Evolutionary conservation across 2,329 filamentous ascomycete genomes (phyloP).

Genomic region (Nannizziopsis arthrosporioides): DNA sequence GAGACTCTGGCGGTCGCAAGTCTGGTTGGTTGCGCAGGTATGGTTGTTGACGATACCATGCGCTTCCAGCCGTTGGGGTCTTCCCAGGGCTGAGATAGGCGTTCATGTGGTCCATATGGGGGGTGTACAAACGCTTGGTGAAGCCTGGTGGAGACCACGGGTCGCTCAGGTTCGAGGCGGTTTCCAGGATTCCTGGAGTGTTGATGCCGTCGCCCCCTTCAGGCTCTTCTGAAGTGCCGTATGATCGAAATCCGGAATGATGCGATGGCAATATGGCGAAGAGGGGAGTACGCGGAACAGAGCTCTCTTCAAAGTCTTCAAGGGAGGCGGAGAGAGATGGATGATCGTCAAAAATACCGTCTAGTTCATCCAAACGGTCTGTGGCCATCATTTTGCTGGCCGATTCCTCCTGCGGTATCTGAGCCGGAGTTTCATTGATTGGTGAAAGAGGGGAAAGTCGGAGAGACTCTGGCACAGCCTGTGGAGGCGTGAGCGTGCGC

Average conservation of each 20-base stretch:
- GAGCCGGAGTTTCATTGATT: conserved; percentile 6
- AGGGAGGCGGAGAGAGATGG: conserved; percentile 49
- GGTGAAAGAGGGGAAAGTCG: neutral
- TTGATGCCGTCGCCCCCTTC: conserved; percentile 29
- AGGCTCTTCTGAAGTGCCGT: conserved; percentile 36
- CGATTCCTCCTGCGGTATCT: conserved; percentile 2
- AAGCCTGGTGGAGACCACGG: conserved; percentile 58
- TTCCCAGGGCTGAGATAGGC: conserved; percentile 30
- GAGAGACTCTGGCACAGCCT: neutral
- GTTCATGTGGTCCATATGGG: conserved; percentile 23
- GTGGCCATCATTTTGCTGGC: conserved; percentile 13
- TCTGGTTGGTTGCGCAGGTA: conserved; percentile 36
- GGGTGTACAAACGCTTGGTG: conserved; percentile 14
- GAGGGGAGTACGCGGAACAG: conserved; percentile 36
- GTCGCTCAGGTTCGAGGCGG: conserved; percentile 35
- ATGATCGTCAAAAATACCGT: conserved; percentile 45
- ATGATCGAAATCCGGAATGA: conserved; percentile 52
- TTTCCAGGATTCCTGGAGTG: conserved; percentile 18
- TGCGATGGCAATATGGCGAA: conserved; percentile 44
- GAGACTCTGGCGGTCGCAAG: conserved; percentile 32
- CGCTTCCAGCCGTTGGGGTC: conserved; percentile 34
- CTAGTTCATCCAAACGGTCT: conserved; percentile 30
- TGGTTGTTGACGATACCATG: conserved; percentile 42
- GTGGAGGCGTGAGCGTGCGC: neutral
- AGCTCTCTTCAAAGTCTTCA: conserved; percentile 50